These are phyloP conservation scores for Fusarium sp. DNA, from an alignment of 2,329 filamentous ascomycete species.

Conservation along the genomic window DNA sequence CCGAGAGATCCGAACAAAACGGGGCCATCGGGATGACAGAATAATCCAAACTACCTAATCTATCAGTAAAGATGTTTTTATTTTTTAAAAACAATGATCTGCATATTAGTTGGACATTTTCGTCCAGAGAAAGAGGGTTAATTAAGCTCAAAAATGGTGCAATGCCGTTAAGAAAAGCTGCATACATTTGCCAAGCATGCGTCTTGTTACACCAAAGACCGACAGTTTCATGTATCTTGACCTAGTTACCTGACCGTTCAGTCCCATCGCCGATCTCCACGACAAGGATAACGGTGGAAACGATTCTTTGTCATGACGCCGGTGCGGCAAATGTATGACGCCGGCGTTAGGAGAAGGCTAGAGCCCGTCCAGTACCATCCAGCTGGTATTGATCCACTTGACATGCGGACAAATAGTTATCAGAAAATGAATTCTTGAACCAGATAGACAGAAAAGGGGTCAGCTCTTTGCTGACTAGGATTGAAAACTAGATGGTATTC, in stretches of 20 bases:
- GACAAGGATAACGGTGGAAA: background rate
- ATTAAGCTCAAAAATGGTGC: background rate
- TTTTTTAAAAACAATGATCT: background rate
- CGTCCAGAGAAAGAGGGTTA: background rate
- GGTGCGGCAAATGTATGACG: background rate
- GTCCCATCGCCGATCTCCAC: background rate
- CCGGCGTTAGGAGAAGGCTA: background rate
- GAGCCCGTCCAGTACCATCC: background rate
- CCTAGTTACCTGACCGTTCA: background rate
- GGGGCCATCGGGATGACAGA: background rate
- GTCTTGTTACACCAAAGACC: background rate
- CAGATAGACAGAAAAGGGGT: background rate
- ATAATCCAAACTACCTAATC: background rate
- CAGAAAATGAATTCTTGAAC: background rate
- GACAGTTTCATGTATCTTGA: background rate
- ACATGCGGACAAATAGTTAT: background rate
- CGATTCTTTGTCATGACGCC: background rate
- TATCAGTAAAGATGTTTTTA: background rate
- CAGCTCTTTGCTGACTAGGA: background rate
- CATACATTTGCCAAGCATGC: background rate
- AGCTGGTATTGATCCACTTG: background rate
- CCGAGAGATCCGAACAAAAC: slow-evolving; percentile 10
- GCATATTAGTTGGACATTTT: background rate
- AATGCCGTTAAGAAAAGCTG: background rate
- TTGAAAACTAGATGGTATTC: background rate